Percentiles rank a stretch among this genome's conserved stretches.
These are phyloP conservation scores for Aspergillus niger DNA, from an alignment of 2,329 filamentous ascomycete genomes.

Conservation along the genomic window DNA sequence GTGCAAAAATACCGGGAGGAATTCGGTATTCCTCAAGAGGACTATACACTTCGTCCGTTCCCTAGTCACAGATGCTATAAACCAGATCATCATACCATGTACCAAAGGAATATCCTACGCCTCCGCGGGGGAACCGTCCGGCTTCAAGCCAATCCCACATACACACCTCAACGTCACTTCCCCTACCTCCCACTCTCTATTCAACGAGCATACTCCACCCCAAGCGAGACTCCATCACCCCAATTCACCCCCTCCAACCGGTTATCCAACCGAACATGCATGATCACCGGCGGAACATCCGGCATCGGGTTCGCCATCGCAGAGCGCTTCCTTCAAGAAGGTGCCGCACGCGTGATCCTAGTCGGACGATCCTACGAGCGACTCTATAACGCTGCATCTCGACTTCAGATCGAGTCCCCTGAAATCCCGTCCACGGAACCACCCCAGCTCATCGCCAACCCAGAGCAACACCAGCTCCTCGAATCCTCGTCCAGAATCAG, in stretches of 20 bases:
- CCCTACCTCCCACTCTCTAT: not conserved
- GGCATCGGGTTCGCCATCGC: constrained; percentile 72
- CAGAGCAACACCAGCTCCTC: constrained; percentile 13
- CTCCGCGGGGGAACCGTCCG: not conserved
- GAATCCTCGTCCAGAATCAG: constrained; percentile 25
- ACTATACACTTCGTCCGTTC: not conserved
- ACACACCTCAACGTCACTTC: not conserved
- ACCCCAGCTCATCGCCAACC: not conserved
- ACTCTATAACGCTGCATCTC: constrained; percentile 44
- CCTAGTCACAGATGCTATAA: not conserved
- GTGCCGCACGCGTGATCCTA: constrained; percentile 60
- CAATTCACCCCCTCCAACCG: constrained; percentile 21
- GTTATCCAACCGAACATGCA: constrained; percentile 42
- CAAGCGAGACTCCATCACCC: constrained; percentile 2
- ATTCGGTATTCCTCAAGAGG: not conserved
- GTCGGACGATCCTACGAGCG: constrained; percentile 58
- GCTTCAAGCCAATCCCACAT: not conserved
- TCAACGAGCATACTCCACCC: constrained; percentile 11
- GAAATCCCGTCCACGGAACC: not conserved
- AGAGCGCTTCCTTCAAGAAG: constrained; percentile 63
- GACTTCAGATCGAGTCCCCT: constrained; percentile 17
- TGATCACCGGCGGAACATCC: constrained; percentile 71
- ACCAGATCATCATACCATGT: not conserved
- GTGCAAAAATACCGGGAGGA: not conserved
- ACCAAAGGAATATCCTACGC: not conserved